A percentile compares a stretch with the other conserved stretches of the same genome.
phyloP scores from a whole-genome alignment of 1,139 yeast species.

The Zygosaccharomyces sapae region DNA sequence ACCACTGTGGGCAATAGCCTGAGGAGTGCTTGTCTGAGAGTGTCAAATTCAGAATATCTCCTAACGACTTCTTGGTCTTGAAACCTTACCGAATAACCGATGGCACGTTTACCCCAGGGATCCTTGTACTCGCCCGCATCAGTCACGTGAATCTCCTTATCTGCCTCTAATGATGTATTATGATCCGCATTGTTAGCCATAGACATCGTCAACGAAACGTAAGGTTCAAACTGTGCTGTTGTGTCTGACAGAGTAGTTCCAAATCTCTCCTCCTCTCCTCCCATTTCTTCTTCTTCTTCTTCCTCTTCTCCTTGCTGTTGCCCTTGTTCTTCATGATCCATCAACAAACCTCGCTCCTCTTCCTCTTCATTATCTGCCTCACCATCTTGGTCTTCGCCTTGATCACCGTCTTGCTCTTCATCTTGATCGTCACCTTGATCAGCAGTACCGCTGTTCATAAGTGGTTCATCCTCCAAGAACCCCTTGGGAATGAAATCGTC shows the following conservation, averaged over 20 bases:
- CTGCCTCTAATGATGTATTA: constrained; percentile 2
- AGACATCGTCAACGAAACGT: constrained; percentile 28
- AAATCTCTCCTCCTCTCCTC: constrained; percentile 4
- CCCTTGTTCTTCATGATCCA: constrained; percentile 3
- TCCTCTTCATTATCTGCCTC: constrained; percentile 1
- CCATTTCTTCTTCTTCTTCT: constrained; percentile 2
- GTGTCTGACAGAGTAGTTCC: constrained; percentile 4
- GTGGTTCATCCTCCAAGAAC: constrained; percentile 8
- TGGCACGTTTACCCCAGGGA: constrained; percentile 57
- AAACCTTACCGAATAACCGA: constrained; percentile 73
- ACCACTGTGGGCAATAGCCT: constrained; percentile 79
- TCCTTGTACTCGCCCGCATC: constrained; percentile 37
- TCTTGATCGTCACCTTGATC: not conserved
- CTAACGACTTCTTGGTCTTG: constrained; percentile 64
- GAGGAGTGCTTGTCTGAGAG: constrained; percentile 63
- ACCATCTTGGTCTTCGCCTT: not conserved
- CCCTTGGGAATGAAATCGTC: constrained; percentile 16
- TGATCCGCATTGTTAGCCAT: constrained; percentile 16
- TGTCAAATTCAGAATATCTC: constrained; percentile 88
- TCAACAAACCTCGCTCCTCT: not conserved
- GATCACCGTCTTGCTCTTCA: no score
- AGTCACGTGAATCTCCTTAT: constrained; percentile 22
- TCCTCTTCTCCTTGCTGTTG: not conserved
- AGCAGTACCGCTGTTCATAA: not conserved
- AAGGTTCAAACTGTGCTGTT: constrained; percentile 20